Conservation (phyloP, 805 yeast genomes). For the Candida lessepsii region DNA sequence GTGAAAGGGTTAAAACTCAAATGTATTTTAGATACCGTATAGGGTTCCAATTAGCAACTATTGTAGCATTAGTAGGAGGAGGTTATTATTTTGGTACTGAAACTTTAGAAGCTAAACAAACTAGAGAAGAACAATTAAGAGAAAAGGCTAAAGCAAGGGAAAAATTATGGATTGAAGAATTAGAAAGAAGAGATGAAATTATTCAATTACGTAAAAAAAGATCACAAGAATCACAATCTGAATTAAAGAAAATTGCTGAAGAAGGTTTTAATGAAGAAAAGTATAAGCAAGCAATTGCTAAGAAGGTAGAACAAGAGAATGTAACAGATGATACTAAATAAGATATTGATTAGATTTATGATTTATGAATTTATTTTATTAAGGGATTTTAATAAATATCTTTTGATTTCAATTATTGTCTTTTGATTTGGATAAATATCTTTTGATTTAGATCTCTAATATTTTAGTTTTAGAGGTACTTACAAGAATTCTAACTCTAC, state of each 20-base stretch:
- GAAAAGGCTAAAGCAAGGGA: slow-evolving; percentile 87
- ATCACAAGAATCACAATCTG: slow-evolving; percentile 59
- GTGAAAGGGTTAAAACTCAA: slow-evolving; percentile 75
- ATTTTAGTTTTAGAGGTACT: no score
- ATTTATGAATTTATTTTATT: no score
- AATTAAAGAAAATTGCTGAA: slow-evolving; percentile 32
- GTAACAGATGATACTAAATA: no score
- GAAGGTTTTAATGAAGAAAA: slow-evolving; percentile 34
- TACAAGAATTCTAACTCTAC: no score
- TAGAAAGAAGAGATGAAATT: slow-evolving; percentile 81
- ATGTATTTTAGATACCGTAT: slow-evolving; percentile 89
- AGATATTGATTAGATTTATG: no score
- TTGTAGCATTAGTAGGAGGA: slow-evolving; percentile 80
- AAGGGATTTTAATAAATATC: no score
- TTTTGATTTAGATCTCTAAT: no score
- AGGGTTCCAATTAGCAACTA: slow-evolving; percentile 78
- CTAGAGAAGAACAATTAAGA: slow-evolving; percentile 62
- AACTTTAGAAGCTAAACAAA: slow-evolving; percentile 40
- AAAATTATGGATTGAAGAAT: slow-evolving; percentile 81
- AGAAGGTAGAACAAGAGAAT: slow-evolving; percentile 3
- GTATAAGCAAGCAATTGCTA: slow-evolving; percentile 11
- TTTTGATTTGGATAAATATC: no score
- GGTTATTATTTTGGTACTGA: slow-evolving; percentile 65
- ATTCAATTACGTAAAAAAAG: slow-evolving; percentile 65
- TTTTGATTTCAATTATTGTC: no score